Evolutionary conservation across 192 early-diverging fungal species (phyloP).

Genomic region (Helicostylum pulchrum): DNA sequence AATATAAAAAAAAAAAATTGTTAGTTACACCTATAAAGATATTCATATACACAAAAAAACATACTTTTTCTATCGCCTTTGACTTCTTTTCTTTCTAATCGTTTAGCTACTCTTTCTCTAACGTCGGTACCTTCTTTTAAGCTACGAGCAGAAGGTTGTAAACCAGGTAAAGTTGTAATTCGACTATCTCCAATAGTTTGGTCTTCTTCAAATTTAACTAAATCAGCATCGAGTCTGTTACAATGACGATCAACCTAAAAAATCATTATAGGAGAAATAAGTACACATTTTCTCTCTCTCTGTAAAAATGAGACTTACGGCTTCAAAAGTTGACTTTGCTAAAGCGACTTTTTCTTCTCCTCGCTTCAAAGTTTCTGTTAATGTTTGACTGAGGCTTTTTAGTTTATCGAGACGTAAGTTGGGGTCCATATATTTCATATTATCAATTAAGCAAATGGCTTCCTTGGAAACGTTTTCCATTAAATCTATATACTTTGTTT

Average conservation of each 20-base stretch:
- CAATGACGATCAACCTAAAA: slow-evolving; percentile 83
- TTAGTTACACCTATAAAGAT: not conserved
- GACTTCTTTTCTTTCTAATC: slow-evolving; percentile 21
- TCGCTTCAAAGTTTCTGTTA: slow-evolving; percentile 77
- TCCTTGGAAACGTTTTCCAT: slow-evolving; percentile 64
- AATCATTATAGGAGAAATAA: not conserved
- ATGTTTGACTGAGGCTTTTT: slow-evolving; percentile 47
- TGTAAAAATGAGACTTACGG: slow-evolving; percentile 50
- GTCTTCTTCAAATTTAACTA: slow-evolving; percentile 89
- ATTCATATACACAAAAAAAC: not conserved
- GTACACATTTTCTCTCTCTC: not conserved
- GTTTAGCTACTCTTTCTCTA: slow-evolving; percentile 43
- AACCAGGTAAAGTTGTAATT: slow-evolving; percentile 31
- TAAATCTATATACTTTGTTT: slow-evolving; percentile 51
- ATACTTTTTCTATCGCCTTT: slow-evolving; percentile 45
- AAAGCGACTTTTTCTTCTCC: slow-evolving; percentile 93
- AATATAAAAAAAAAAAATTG: slow-evolving; percentile 15
- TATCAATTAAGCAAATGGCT: slow-evolving; percentile 71
- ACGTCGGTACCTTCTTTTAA: slow-evolving; percentile 34
- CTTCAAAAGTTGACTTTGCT: slow-evolving; percentile 90
- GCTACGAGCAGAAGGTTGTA: slow-evolving; percentile 21
- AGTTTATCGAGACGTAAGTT: slow-evolving; percentile 55
- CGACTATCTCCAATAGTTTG: slow-evolving; percentile 66
- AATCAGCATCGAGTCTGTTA: slow-evolving; percentile 84
- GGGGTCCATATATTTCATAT: slow-evolving; percentile 49